A percentile compares a stretch with the other conserved stretches of the same genome.
These are phyloP conservation scores for Candida ortonii DNA, from an alignment of 805 yeast genomes.

Conservation along the genomic window DNA sequence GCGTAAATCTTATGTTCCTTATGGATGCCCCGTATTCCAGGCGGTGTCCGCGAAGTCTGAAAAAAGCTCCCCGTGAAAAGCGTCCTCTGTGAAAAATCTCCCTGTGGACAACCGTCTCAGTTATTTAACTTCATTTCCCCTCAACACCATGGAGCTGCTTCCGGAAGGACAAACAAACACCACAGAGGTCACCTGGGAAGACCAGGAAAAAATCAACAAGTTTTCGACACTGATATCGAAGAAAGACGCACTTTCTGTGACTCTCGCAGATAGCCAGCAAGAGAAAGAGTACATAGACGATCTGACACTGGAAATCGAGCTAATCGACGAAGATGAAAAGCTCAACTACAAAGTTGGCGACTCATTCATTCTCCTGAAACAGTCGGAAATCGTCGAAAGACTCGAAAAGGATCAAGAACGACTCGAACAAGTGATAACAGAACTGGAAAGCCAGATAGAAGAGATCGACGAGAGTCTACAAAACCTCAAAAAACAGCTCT, in stretches of 20 bases:
- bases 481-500: slow-evolving; percentile 67
- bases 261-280: slow-evolving; percentile 47
- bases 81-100: too few species aligned
- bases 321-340: slow-evolving; percentile 72
- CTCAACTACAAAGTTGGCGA: slow-evolving; percentile 82
- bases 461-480: slow-evolving; percentile 52
- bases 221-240: slow-evolving; percentile 79
- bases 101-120: too few species aligned
- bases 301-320: slow-evolving; percentile 77
- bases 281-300: slow-evolving; percentile 91
- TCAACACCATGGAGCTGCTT: slow-evolving; percentile 32
- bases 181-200: slow-evolving; percentile 71
- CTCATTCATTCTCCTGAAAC: slow-evolving; percentile 66
- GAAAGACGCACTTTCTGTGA: slow-evolving; percentile 54
- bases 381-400: slow-evolving; percentile 61
- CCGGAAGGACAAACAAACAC: slow-evolving; percentile 57
- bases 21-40: too few species aligned
- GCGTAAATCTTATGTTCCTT: too few species aligned
- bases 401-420: slow-evolving; percentile 60
- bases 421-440: slow-evolving; percentile 49
- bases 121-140: too few species aligned
- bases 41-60: too few species aligned
- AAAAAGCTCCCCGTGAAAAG: too few species aligned
- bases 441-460: slow-evolving; percentile 45
- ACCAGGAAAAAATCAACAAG: slow-evolving; percentile 84